Percentiles rank a stretch among this genome's conserved stretches.
phyloP scores from a whole-genome alignment of 345 rosid species.

The Salix viminalis region DNA sequence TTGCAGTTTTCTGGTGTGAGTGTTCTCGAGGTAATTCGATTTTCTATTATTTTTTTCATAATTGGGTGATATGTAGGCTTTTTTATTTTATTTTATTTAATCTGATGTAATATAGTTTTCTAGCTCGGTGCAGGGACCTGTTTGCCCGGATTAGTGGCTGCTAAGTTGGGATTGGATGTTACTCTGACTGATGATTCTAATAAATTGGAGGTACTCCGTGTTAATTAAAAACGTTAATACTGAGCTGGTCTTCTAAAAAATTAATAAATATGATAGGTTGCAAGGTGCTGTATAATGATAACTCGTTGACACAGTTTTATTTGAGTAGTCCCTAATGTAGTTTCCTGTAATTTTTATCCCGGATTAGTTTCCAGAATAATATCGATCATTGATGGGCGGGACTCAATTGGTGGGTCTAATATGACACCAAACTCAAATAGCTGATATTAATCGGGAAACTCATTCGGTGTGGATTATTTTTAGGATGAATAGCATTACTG shows the following conservation, averaged over 20 bases:
- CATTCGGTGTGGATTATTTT: too few relatives aligned
- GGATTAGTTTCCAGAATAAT: too few relatives aligned
- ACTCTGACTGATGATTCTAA: constrained; percentile 63
- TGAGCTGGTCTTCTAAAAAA: neutral
- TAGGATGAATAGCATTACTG: too few relatives aligned
- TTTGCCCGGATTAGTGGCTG: constrained; percentile 74
- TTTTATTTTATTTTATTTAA: neutral
- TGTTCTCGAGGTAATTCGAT: constrained; percentile 53
- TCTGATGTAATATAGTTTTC: constrained; percentile 5
- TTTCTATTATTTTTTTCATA: neutral
- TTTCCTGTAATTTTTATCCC: too few relatives aligned
- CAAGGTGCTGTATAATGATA: too few relatives aligned
- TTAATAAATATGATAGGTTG: too few relatives aligned
- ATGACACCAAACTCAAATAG: too few relatives aligned
- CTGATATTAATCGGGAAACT: too few relatives aligned
- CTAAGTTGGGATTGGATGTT: constrained; percentile 69
- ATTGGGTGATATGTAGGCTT: neutral
- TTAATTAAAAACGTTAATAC: neutral
- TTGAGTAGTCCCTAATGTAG: neutral
- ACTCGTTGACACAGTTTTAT: neutral
- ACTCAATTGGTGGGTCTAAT: too few relatives aligned
- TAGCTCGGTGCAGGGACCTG: constrained; percentile 86
- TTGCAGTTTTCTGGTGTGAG: constrained; percentile 47
- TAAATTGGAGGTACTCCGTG: constrained; percentile 48
- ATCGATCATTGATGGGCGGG: too few relatives aligned